Base-by-base conservation (phyloP, 768 basidiomycete species). In the Hygrocybe punicea region DNA sequence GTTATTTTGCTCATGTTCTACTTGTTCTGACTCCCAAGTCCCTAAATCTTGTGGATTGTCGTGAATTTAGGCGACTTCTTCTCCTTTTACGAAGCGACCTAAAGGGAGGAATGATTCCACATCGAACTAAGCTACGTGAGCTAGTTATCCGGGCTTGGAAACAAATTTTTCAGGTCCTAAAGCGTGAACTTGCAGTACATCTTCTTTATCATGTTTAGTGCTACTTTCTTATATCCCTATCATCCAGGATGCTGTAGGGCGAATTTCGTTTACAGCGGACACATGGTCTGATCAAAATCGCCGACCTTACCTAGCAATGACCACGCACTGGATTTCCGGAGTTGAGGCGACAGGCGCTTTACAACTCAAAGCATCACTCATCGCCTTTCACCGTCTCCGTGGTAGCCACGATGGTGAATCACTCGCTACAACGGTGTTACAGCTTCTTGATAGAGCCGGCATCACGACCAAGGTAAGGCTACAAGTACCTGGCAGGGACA, bases 21-120 rank as follows among this genome's bases (percentile, higher is more conserved):
- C 40, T n/a, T 44, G 40, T 44, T 44, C 40, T 21, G 40, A 21
- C 40, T 44, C 40, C 21, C 40, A 19, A 69, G 68, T 65, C 67
- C 3, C 62, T 70, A 16, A 69, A 66, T 53, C 53, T 71, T 33
- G 58, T 70, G 16, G 63, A 71, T 35, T 58, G 63, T 39, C 58
- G 23, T 14, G 63, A 69, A 33, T 71, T 72, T 49, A 25, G 62
- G 8, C 36, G 57, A 25, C 62, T 72, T 11, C 57, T 72, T n/a
- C 58, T 66, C 14, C 46, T 68, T 13, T 55, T 71, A 11, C 35
- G 54, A 14, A 53, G 63, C 14, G 58, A 67, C 14, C 55, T 70
- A 16, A 29, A 48, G 19, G 65, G 69, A 14, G 33, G 50, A 0
- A 63, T 67, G 24, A 66, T 71, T 21, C 70, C 67, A 24, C 61